phyloP scores from a whole-genome alignment of 192 early-diverging fungal species.

The Umbelopsis isabellina region DNA sequence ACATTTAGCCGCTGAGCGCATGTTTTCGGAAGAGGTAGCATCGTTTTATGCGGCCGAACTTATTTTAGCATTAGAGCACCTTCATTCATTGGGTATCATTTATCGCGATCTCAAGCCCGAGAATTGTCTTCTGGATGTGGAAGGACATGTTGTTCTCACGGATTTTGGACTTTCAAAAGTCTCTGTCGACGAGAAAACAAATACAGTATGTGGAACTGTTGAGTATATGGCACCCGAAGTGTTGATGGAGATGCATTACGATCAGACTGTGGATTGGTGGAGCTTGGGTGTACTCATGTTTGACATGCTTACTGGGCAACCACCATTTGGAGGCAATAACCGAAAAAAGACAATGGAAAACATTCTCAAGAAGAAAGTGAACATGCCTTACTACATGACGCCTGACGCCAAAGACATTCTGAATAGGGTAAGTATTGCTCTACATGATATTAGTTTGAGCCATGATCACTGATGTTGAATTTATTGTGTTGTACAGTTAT shows the following conservation, averaged over 20 bases:
- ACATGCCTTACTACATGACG: conserved; percentile 80
- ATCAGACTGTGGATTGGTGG: conserved; percentile 90
- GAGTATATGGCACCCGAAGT: conserved; percentile 83
- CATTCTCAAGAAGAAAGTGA: conserved; percentile 83
- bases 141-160: conserved; percentile 86
- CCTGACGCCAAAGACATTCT: conserved; percentile 79
- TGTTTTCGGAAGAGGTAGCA: conserved; percentile 81
- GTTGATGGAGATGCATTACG: conserved; percentile 66
- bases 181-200: conserved; percentile 56
- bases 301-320: conserved; percentile 87
- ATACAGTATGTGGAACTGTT: conserved; percentile 76
- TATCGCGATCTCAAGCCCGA: conserved; percentile 85
- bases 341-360: conserved; percentile 83
- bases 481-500: conserved; percentile 25
- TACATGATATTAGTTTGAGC: neutral
- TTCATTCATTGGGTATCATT: conserved; percentile 89
- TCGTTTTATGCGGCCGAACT: conserved; percentile 90
- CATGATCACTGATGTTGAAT: too few relatives aligned
- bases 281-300: conserved; percentile 86
- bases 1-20: conserved; percentile 73
- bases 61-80: conserved; percentile 81
- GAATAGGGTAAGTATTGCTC: conserved; percentile 48
- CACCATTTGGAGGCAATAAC: conserved; percentile 80
- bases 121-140: conserved; percentile 69
- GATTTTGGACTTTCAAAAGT: conserved; percentile 97